A percentile compares a stretch with the other conserved stretches of the same genome.
Evolutionary conservation across 2,329 filamentous ascomycete genomes (phyloP).

Genomic region (Fusarium begoniae): DNA sequence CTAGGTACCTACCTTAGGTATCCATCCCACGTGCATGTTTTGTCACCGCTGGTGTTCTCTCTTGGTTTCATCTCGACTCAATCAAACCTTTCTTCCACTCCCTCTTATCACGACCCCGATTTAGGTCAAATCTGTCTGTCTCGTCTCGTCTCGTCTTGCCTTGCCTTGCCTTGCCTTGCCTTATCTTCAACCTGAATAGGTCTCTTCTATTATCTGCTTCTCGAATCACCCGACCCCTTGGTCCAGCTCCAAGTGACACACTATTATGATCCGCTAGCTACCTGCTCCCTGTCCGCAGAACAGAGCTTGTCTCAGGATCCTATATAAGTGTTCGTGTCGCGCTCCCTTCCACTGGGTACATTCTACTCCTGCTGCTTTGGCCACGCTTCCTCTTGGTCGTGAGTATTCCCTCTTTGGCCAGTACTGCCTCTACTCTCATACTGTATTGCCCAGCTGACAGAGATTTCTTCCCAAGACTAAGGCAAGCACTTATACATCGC

Average conservation of each 20-base stretch:
- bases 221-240: slow-evolving; percentile 14
- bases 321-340: slow-evolving; percentile 20
- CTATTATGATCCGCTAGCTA: slow-evolving; percentile 14
- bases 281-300: not conserved
- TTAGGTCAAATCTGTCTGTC: not conserved
- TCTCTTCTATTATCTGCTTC: not conserved
- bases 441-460: not conserved
- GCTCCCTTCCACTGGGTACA: slow-evolving; percentile 8
- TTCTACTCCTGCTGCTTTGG: not conserved
- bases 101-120: not conserved
- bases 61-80: not conserved
- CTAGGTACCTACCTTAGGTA: not conserved
- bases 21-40: slow-evolving; percentile 34
- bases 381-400: not conserved
- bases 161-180: not conserved
- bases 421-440: not conserved
- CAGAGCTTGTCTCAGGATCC: slow-evolving; percentile 3
- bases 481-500: not conserved
- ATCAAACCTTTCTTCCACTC: not conserved
- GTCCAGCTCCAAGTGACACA: slow-evolving; percentile 3
- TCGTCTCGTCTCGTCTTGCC: not conserved
- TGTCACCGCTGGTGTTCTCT: slow-evolving; percentile 28
- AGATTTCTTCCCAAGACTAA: not conserved
- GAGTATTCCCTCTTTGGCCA: not conserved
- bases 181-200: not conserved